Evolutionary conservation across 129 eudicot genomes (phyloP).

Genomic region (Pseudognaphalium luteoalbum): DNA sequence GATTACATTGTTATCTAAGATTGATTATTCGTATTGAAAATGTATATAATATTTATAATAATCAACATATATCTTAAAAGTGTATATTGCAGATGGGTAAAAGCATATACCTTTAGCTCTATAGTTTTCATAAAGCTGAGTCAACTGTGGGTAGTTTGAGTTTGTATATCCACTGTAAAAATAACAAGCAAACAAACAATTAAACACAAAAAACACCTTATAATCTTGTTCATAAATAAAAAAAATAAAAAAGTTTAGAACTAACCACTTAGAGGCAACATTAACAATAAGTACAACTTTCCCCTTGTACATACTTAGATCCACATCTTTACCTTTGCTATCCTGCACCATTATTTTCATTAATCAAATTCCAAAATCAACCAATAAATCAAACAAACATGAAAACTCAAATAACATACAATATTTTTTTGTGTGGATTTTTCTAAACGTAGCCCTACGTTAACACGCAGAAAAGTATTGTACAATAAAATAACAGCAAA

Average conservation of each 20-base stretch:
- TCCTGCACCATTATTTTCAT: conserved; percentile 40
- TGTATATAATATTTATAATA: neutral
- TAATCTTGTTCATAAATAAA: neutral
- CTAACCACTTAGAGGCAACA: conserved; percentile 90
- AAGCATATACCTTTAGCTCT: conserved; percentile 66
- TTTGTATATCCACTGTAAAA: conserved; percentile 67
- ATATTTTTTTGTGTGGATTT: too few species aligned
- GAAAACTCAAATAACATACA: too few species aligned
- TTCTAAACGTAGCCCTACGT: too few species aligned
- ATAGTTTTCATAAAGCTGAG: conserved; percentile 59
- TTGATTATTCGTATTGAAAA: neutral
- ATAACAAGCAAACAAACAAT: conserved; percentile 13
- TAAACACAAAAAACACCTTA: neutral
- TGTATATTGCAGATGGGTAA: neutral
- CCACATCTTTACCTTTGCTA: conserved; percentile 72
- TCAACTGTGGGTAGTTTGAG: conserved; percentile 60
- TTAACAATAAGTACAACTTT: conserved; percentile 88
- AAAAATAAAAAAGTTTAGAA: neutral
- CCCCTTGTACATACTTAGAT: conserved; percentile 72
- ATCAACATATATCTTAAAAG: neutral
- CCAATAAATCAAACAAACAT: neutral
- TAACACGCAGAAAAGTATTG: too few species aligned
- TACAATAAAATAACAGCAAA: too few species aligned
- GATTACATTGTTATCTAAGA: neutral
- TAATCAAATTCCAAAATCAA: neutral